Evolutionary conservation across 176 grass and related monocot genomes (phyloP), one percentile per base, ranked within the genome.

Genomic region (Pharus latifolius): DNA sequence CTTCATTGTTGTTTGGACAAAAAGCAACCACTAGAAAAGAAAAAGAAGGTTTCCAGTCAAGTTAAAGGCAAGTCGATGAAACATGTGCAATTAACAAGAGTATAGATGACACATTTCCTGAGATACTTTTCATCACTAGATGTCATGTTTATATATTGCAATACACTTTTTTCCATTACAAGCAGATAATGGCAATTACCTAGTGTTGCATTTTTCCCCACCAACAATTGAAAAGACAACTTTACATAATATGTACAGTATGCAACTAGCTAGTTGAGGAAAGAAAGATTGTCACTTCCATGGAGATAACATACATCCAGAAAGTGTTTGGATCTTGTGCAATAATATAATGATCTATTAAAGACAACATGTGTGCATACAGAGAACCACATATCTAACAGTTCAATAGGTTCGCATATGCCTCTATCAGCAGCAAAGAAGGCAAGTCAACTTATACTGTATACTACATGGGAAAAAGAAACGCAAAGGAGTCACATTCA

Each of bases 1-100:
- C 84, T 70, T 98, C 95, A 27, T 62, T 90, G 56, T 86, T 98
- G 80, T 98, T 98, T 69, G 95, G 95, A 69, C 95, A 98, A 76
- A 98, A 98, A 47, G 95, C 95, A 52, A 94, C 82, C 95, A 98
- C 95, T 98, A 72, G 31, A 78, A 68, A 43, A 72, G 42, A 80
- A 11, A 55, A 44, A n/a, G n/a, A 91, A 57, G 7, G 42, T 65
- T 33, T n/a, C 4, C 11, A 59, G 24, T 71, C 33, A 78, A 50
- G 64, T 20, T 78, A 18, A 57, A 38, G 4, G 17, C 22, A 3
- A 58, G 14, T 2, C 5, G 25, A 5, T 38, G 3, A 6, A 12
- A 3, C 3, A 40, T 2, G n/a, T 63, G 46, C 16, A 45, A 46
- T 28, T 43, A 27, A 14, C 50, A 67, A 79, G 66, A 37, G 22